A percentile compares a stretch with the other conserved stretches of the same genome.
Evolutionary conservation across 140 eudicot species (phyloP).

Genomic region (Ambrosia hybrid): DNA sequence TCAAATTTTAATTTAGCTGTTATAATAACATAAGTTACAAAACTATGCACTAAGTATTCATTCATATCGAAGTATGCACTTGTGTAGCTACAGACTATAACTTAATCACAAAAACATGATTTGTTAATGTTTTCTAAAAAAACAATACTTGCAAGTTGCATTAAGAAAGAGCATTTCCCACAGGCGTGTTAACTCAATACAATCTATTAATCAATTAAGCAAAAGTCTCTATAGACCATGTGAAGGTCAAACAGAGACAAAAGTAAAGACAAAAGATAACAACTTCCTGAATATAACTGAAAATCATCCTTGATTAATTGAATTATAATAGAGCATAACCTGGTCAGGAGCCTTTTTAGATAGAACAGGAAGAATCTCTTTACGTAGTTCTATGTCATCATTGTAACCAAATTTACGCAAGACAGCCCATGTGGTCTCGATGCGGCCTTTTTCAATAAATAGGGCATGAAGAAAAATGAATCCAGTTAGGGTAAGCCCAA

Average conservation of each 20-base stretch:
- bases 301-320: background rate
- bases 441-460: conserved; percentile 89
- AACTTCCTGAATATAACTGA: background rate
- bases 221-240: background rate
- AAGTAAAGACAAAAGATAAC: background rate
- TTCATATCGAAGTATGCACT: background rate
- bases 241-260: background rate
- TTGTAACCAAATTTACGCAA: conserved; percentile 87
- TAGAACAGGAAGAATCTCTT: conserved; percentile 62
- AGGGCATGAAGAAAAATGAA: conserved; percentile 90
- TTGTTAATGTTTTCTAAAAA: background rate
- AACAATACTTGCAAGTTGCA: conserved; percentile 1
- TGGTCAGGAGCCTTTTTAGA: conserved; percentile 78
- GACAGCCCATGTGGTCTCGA: conserved; percentile 89
- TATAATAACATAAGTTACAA: background rate
- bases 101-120: background rate
- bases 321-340: conserved; percentile 40
- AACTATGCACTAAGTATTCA: background rate
- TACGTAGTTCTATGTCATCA: conserved; percentile 75
- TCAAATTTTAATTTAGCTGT: background rate
- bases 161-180: too few relatives aligned
- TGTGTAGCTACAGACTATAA: background rate
- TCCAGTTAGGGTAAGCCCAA: conserved; percentile 88
- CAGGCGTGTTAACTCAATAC: too few relatives aligned
- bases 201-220: too few relatives aligned